A percentile compares a stretch with the other conserved stretches of the same genome.
Conservation (phyloP, 2,329 filamentous ascomycete species). For the Sporothrix mexicana region DNA sequence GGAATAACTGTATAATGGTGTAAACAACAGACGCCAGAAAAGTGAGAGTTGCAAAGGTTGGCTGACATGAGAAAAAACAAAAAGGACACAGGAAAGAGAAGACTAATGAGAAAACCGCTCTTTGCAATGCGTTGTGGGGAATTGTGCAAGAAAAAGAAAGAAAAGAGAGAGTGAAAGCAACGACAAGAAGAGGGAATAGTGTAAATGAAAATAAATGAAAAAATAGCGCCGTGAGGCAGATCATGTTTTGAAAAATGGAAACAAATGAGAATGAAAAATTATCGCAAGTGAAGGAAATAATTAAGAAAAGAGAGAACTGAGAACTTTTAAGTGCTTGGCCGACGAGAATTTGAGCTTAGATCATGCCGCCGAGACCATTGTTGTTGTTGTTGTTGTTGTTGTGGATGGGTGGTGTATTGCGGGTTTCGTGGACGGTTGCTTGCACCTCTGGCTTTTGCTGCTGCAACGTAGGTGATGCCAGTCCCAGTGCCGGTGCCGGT, state of each 20-base stretch:
- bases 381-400: not conserved
- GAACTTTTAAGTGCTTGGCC: not conserved
- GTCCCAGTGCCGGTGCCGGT: too few species aligned
- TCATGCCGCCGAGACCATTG: conserved; percentile 20
- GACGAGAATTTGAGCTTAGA: not conserved
- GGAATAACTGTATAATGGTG: too few species aligned
- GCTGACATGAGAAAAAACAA: too few species aligned
- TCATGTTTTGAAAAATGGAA: not conserved
- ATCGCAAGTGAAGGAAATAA: not conserved
- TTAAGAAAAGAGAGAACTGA: not conserved
- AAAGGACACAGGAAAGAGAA: too few species aligned
- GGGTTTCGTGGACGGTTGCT: not conserved
- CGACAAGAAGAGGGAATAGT: not conserved
- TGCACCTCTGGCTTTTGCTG: not conserved
- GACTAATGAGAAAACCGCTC: too few species aligned
- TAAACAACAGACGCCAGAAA: too few species aligned
- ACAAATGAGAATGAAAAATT: not conserved
- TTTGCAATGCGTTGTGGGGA: too few species aligned
- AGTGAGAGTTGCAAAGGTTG: too few species aligned
- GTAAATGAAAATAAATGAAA: not conserved
- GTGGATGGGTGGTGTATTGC: not conserved
- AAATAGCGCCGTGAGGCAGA: conserved; percentile 16
- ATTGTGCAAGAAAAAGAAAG: not conserved
- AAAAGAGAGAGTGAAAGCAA: too few species aligned
- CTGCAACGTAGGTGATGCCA: not conserved